Evolutionary conservation across 306 rosid genomes (phyloP), one percentile per base, ranked within the genome.

Genomic region (Morella rubra): DNA sequence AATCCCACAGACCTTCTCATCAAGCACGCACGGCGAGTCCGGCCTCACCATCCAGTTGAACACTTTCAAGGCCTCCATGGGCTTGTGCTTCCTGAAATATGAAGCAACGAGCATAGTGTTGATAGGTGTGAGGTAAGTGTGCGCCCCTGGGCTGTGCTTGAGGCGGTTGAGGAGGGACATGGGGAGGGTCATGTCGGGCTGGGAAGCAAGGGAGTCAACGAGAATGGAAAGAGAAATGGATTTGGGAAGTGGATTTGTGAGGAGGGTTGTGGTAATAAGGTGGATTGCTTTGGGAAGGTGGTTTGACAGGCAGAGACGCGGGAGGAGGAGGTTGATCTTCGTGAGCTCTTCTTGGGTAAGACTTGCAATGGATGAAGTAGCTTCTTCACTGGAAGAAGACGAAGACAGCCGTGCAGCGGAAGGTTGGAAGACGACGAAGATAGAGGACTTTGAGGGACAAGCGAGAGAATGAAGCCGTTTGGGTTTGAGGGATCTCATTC

Each of bases 141-240:
- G 86, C 3, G 89, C 78, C 2, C 16, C 51, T 0, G 81, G 89
- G 40, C 80, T 76, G 87, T 80, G 86, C 19, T 79, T 64, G 81
- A 90, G 92, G 14, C 81, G 91, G 51, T 86, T 81, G 86, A 90
- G 89, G 61, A 90, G 85, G 80, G 91, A 85, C 87, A 88, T 85
- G 76, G 96, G 55, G 1, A 74, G 86, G 51, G 84, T 60, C 77
- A 81, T 76, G 76, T 87, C 86, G 15, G 86, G 79, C 11, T 86
- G 85, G 73, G 87, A 78, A 79, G 91, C 70, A 69, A 90, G 92
- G 45, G 87, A 81, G 47, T 84, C 71, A 53, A 79, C 58, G 60
- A 88, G 84, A 24, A 80, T 40, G 42, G 89, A 71, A 52, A 88
- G 76, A 7, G 90, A 71, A 44, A 90, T 81, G 45, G 96, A 77